Evolutionary conservation across 768 basidiomycete genomes (phyloP).

Genomic region (Astraeus odoratus): DNA sequence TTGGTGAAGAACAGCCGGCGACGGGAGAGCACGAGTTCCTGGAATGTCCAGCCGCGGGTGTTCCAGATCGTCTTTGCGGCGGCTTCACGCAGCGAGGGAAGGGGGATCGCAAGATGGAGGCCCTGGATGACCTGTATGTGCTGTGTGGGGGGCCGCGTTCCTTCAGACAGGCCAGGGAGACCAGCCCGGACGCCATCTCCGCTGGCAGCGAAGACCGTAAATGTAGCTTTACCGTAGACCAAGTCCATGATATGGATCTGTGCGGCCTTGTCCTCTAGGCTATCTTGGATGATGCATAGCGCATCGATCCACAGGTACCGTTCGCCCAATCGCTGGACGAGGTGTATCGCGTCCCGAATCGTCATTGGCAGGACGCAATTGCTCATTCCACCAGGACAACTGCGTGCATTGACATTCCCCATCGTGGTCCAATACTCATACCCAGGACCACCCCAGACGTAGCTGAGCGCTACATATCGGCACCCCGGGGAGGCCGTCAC

Average conservation of each 20-base stretch:
- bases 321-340: constrained; percentile 1
- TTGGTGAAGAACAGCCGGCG: constrained; percentile 15
- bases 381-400: not conserved
- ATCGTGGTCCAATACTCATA: constrained; percentile 4
- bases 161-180: not conserved
- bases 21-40: constrained; percentile 16
- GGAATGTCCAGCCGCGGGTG: no score
- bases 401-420: not conserved
- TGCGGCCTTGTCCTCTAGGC: not conserved
- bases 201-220: constrained; percentile 5
- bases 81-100: not conserved
- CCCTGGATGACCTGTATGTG: no score
- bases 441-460: no score
- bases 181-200: no score
- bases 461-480: constrained; percentile 1
- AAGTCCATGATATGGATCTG: constrained; percentile 7
- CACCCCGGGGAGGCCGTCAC: constrained; percentile 1
- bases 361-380: not conserved
- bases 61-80: constrained; percentile 9
- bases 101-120: no score
- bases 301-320: constrained; percentile 9
- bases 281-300: constrained; percentile 8
- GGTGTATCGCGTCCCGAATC: constrained; percentile 2
- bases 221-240: not conserved
- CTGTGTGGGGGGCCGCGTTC: not conserved